These are phyloP conservation scores for Raffaelea arxii DNA, from an alignment of 2,329 filamentous ascomycete genomes.

Conservation along the genomic window DNA sequence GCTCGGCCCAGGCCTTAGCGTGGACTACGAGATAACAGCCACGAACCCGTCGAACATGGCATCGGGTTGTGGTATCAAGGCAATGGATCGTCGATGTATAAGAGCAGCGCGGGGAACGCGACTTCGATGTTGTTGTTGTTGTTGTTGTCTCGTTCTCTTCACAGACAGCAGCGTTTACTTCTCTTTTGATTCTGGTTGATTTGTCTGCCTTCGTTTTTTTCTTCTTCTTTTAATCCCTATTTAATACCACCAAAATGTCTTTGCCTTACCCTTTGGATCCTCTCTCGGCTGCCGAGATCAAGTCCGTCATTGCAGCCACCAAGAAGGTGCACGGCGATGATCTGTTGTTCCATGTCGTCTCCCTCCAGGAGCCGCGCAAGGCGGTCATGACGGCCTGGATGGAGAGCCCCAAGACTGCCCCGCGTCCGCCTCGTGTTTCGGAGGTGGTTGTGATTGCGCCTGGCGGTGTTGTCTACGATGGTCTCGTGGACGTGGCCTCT, in stretches of 20 bases:
- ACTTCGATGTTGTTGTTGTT: no score
- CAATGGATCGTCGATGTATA: no score
- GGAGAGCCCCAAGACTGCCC: constrained; percentile 47
- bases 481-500: constrained; percentile 62
- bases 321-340: constrained; percentile 58
- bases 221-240: neutral
- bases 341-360: constrained; percentile 79
- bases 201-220: no score
- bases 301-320: constrained; percentile 57
- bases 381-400: constrained; percentile 75
- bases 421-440: constrained; percentile 61
- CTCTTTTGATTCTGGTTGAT: no score
- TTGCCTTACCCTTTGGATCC: constrained; percentile 65
- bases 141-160: no score
- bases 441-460: constrained; percentile 76
- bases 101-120: no score
- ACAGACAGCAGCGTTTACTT: no score
- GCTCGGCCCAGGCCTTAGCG: no score
- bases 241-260: constrained; percentile 9
- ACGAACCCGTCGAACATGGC: no score
- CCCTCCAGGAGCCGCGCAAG: constrained; percentile 78
- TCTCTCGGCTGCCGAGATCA: constrained; percentile 63
- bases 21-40: no score
- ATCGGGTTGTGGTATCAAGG: no score
- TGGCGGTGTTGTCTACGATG: constrained; percentile 74